These are phyloP conservation scores for Colletotrichum simmondsii DNA, from an alignment of 2,329 filamentous ascomycete species.

Conservation along the genomic window DNA sequence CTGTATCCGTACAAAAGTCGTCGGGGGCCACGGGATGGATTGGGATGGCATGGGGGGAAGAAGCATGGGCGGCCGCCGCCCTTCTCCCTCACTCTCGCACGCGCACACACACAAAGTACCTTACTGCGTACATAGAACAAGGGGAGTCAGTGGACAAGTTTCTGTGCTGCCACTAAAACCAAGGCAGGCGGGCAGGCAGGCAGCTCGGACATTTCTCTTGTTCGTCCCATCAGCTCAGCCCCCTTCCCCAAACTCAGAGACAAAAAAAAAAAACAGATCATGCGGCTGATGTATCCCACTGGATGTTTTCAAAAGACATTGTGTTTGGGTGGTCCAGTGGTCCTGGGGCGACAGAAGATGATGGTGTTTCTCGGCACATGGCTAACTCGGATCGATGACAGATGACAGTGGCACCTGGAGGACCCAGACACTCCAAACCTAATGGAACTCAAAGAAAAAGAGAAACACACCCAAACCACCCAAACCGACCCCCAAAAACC, in stretches of 20 bases:
- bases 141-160: background rate
- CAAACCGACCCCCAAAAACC: too few species aligned
- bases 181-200: background rate
- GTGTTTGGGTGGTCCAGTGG: too few species aligned
- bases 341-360: background rate
- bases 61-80: constrained; percentile 8
- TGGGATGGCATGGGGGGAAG: background rate
- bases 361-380: background rate
- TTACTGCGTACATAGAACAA: background rate
- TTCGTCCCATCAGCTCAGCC: background rate
- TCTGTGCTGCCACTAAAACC: background rate
- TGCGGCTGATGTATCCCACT: background rate
- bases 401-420: background rate
- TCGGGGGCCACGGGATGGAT: background rate
- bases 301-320: background rate
- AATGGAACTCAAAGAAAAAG: too few species aligned
- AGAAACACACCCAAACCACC: background rate
- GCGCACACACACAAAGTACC: background rate
- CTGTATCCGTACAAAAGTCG: background rate
- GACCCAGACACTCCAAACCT: background rate
- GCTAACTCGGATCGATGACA: background rate
- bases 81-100: too few species aligned
- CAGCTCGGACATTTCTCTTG: background rate
- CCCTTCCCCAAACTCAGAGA: too few species aligned
- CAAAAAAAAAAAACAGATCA: background rate